A percentile compares a stretch with the other conserved stretches of the same genome.
These are phyloP conservation scores for Paraglomus brasilianum DNA, from an alignment of 192 early-diverging fungal genomes.

Conservation along the genomic window DNA sequence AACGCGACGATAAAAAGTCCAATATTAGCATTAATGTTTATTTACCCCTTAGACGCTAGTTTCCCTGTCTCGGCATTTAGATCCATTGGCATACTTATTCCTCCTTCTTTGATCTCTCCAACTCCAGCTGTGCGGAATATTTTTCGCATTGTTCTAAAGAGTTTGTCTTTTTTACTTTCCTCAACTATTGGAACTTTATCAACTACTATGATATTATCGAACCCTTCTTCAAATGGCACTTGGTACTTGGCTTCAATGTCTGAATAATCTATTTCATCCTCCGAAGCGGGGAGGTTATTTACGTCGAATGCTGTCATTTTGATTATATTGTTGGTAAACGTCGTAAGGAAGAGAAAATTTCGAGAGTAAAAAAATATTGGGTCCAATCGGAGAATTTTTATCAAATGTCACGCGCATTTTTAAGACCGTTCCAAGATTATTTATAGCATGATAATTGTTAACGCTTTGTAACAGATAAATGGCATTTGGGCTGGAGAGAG, in stretches of 20 bases:
- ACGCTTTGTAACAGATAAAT: too few relatives aligned
- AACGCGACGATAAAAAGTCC: too few relatives aligned
- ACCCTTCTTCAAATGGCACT: constrained; percentile 72
- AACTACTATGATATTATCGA: constrained; percentile 84
- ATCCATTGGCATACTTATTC: constrained; percentile 88
- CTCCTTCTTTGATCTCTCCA: constrained; percentile 78
- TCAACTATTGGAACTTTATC: constrained; percentile 92
- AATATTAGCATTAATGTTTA: too few relatives aligned
- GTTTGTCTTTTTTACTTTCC: constrained; percentile 79
- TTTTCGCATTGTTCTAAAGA: constrained; percentile 70
- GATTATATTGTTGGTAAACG: too few relatives aligned
- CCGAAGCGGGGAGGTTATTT: constrained; percentile 62
- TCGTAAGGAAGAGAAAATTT: too few relatives aligned
- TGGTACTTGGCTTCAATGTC: constrained; percentile 82
- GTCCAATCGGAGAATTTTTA: too few relatives aligned
- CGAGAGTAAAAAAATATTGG: too few relatives aligned
- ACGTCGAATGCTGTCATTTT: constrained; percentile 54
- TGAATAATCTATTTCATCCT: constrained; percentile 86
- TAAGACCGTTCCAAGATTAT: too few relatives aligned
- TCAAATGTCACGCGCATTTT: too few relatives aligned
- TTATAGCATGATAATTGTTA: too few relatives aligned
- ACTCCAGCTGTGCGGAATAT: constrained; percentile 70
- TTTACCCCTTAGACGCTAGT: constrained; percentile 77
- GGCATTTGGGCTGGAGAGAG: too few relatives aligned
- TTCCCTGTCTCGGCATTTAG: constrained; percentile 57